Evolutionary conservation across 2,329 filamentous ascomycete genomes (phyloP), one percentile per base, ranked within the genome.

Genomic region (Ceratocystis colombiana): DNA sequence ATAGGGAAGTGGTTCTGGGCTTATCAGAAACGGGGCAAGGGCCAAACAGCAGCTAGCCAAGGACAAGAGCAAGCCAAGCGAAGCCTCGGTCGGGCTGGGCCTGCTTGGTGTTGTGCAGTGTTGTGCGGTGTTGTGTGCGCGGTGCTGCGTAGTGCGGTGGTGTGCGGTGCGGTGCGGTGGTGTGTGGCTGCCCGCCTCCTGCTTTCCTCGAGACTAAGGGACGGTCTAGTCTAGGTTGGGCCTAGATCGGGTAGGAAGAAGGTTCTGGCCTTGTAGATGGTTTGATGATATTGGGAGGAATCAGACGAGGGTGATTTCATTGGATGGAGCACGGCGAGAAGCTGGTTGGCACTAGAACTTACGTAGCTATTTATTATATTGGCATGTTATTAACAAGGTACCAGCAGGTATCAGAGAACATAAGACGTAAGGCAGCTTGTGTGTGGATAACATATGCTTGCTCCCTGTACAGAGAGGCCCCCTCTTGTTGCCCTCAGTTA

Each of bases 291-390:
- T 57, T 57, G 53, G 22, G 17, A 28, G 53, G 53, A 22, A 57
- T 57, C 53, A 57, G 53, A 57, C 53, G 25, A 33, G 25, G 53
- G 53, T 57, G 22, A 57, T 57, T 57, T 57, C 25, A 57, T 57
- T 30, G 53, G 53, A 57, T 57, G 53, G 30, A 12, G 53, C 53
- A 57, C 6, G 53, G n/a, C 5, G 15, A 48, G 45, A 48, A 48
- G 45, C n/a, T 50, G n/a, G 22, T 8, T 10, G 22, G 22, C 46
- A 48, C 22, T n/a, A 22, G 46, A 50, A 25, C 7, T n/a, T 50
- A 20, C 17, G 17, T 48, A n/a, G 46, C 20, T 50, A 12, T 25
- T 22, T 50, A 12, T n/a, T 50, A 20, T 15, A 41, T 41, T 41
- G 37, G 37, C 10, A 10, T 41, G 37, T 41, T 41, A 41, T 41